Base-by-base conservation (phyloP, 345 rosid genomes). In the Linum trigynum region DNA sequence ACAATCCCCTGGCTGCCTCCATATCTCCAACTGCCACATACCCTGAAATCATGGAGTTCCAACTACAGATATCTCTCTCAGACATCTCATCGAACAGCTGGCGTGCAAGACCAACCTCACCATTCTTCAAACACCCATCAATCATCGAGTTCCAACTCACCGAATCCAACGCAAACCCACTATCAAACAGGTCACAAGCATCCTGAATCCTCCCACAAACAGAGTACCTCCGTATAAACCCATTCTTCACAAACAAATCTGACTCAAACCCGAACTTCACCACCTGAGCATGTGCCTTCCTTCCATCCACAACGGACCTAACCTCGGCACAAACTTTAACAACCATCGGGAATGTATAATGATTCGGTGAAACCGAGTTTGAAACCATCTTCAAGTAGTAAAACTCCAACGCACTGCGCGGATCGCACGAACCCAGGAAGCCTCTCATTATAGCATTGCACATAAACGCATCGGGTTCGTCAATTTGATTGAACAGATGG, bases 281-380 rank as follows among this genome's bases (percentile, higher is more conserved):
- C 39, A 56, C 53, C 36, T n/a, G 16, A 0, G 66, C 72, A 5
- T 76, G 80, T 42, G 68, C 71, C 69, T 72, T 76, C 41, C 67
- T 63, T 5, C 74, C 80, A 51, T 63, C 76, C n/a, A 9, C 50
- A 60, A 66, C n/a, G 2, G 78, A 85, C 66, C 78, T 72, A 68
- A 75, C 64, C 58, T 39, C 82, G 11, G 68, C 72, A 72, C 86
- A 85, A 61, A 84, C 73, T 71, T 82, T 81, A 35, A 61, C 79
- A 55, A 85, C 58, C 14, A 84, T 69, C 0, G 91, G 91, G 65
- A 84, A 85, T 45, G 89, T 81, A 59, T 77, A 85, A 66, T 81
- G 82, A 51, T 84, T 88, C 50, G 72, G 80, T 57, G 53, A 35
- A 56, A 85, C 76, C 45, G 70, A 76, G 39, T 69, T 77, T n/a